Conservation (phyloP, 805 yeast genomes). For the Phaffomyces thermotolerans region DNA sequence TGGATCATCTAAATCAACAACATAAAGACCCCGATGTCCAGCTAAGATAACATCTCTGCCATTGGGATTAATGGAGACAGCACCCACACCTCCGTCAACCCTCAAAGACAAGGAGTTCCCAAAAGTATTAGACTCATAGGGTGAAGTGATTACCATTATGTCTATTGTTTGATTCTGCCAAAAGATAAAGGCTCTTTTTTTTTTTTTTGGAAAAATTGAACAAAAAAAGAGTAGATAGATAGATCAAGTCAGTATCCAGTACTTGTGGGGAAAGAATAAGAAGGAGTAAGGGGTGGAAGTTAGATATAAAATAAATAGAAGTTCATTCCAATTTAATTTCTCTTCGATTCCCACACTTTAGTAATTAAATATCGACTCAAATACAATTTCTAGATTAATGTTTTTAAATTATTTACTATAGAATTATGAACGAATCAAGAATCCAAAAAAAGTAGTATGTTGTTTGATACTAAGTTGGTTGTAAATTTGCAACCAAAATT, state of each 20-base stretch:
- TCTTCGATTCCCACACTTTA: no score
- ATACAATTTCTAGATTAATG: no score
- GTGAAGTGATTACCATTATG: slow-evolving; percentile 10
- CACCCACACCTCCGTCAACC: slow-evolving; percentile 88
- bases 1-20: slow-evolving; percentile 93
- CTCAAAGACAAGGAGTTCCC: slow-evolving; percentile 75
- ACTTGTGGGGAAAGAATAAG: no score
- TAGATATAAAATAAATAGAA: no score
- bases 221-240: neutral
- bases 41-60: slow-evolving; percentile 94
- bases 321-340: no score
- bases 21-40: slow-evolving; percentile 69
- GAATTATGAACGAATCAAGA: no score
- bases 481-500: no score
- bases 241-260: neutral
- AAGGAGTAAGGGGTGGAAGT: no score
- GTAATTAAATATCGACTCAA: no score
- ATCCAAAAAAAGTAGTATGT: no score
- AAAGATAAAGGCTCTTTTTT: neutral
- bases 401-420: no score
- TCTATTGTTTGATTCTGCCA: neutral
- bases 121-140: slow-evolving; percentile 51
- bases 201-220: neutral
- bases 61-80: slow-evolving; percentile 82
- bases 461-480: no score